Base-by-base conservation (phyloP, 306 rosid genomes). In the Pyrus communis region DNA sequence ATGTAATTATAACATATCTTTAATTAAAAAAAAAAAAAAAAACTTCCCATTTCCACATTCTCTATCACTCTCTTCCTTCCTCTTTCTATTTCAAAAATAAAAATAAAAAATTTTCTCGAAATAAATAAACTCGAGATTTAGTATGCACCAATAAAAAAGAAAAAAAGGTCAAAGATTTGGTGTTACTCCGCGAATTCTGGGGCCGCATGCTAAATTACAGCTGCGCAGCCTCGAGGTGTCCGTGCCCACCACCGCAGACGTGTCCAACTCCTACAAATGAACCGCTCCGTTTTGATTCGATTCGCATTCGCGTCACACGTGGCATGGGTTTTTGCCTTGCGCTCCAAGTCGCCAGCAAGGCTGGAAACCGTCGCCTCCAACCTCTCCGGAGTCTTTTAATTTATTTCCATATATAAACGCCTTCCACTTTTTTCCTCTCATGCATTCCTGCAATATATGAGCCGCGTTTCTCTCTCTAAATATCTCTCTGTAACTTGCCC, bases 301-400 rank as follows among this genome's bases (percentile, higher is more conserved):
- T 23, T 22, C 22, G 4, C 21, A 19, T 2, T 18, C 1, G n/a
- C 3, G 15, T 12, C n/a, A 69, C 81, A 84, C 83, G 84, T 86
- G 84, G 76, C 71, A 15, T 27, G 4, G 54, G n/a, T n/a, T 62
- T 63, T 63, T 85, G 40, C 23, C 89, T 74, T 90, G 84, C 35
- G 68, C 73, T 33, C 75, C 85, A 90, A 85, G 91, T 85, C 81
- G 45, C 22, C 64, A 7, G 70, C 75, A 81, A 75, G 13, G 75
- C 43, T 11, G 69, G 80, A 54, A 62, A 62, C 27, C 21, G 42
- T n/a, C 85, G 35, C 84, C 70, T 76, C 85, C 86, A 71, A 58
- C 65, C 59, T 81, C 71, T 14, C 69, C 40, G 85, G 89, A 79
- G 69, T 85, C 82, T 30, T 35, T 12, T 61, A 3, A 11, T 10